phyloP scores from a whole-genome alignment of 2,329 filamentous ascomycete species.

The Fusarium decemcellulare region DNA sequence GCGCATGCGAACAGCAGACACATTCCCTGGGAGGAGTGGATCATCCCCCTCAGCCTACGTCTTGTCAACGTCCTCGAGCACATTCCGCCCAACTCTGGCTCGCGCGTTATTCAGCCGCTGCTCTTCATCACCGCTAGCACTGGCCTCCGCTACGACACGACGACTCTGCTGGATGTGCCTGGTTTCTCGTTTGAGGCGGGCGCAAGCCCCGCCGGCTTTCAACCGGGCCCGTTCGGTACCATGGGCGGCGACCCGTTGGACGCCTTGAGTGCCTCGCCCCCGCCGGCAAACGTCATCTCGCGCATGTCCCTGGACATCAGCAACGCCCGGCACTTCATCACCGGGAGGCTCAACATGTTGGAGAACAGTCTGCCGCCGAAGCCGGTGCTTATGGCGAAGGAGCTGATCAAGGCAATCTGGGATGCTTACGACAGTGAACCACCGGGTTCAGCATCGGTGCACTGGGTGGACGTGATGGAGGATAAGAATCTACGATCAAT shows the following conservation, averaged over 20 bases:
- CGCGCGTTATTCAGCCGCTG: slow-evolving; percentile 54
- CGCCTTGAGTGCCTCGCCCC: slow-evolving; percentile 23
- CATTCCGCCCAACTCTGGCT: slow-evolving; percentile 53
- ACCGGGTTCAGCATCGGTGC: slow-evolving; percentile 50
- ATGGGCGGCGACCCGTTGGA: slow-evolving; percentile 18
- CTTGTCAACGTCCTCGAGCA: slow-evolving; percentile 52
- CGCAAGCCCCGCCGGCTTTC: slow-evolving; percentile 12
- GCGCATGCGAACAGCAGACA: slow-evolving; percentile 35
- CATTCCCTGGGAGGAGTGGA: slow-evolving; percentile 55
- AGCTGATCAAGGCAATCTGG: slow-evolving; percentile 59
- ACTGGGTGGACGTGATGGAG: slow-evolving; percentile 62
- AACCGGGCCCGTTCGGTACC: slow-evolving; percentile 14
- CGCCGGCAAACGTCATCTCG: slow-evolving; percentile 35
- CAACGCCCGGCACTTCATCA: slow-evolving; percentile 56
- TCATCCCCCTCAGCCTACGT: slow-evolving; percentile 51
- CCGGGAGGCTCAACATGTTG: slow-evolving; percentile 54
- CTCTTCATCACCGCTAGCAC: slow-evolving; percentile 56
- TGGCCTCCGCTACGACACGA: slow-evolving; percentile 48
- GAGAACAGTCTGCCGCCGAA: slow-evolving; percentile 58
- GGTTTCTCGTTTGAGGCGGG: slow-evolving; percentile 24
- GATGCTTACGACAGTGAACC: slow-evolving; percentile 56
- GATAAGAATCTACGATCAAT: slow-evolving; percentile 50
- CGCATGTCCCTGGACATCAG: slow-evolving; percentile 53
- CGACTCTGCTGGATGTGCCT: slow-evolving; percentile 34
- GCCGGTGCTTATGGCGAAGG: slow-evolving; percentile 58